These are phyloP conservation scores for Trichomonascaceae sp. DNA, from an alignment of 1,139 yeast genomes.

Conservation along the genomic window DNA sequence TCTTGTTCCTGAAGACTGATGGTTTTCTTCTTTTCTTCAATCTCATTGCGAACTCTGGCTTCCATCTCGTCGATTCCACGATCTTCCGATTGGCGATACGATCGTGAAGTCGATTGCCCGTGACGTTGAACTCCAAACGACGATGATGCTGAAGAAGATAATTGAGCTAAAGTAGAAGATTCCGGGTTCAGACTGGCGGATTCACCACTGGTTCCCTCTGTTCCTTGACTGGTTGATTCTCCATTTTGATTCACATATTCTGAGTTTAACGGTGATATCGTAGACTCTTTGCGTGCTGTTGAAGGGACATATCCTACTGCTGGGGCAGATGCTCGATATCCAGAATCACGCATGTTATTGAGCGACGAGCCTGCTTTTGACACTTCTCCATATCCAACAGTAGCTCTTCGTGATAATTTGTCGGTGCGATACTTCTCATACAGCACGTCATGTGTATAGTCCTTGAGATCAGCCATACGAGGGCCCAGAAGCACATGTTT, in stretches of 20 bases:
- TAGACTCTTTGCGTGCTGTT: background rate
- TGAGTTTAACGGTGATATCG: background rate
- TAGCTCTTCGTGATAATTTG: conserved; percentile 45
- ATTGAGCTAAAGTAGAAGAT: background rate
- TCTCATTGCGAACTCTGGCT: conserved; percentile 79
- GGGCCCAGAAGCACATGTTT: conserved; percentile 76
- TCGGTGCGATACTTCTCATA: conserved; percentile 92
- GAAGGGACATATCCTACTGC: background rate
- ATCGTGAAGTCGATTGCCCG: background rate
- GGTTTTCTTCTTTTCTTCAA: conserved; percentile 77
- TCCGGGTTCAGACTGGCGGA: background rate
- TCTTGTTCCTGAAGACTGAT: conserved; percentile 85
- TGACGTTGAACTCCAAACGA: background rate
- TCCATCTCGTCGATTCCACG: conserved; percentile 20
- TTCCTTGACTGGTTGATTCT: background rate
- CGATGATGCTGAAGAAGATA: background rate
- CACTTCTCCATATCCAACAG: background rate
- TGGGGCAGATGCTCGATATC: background rate
- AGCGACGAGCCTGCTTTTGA: background rate
- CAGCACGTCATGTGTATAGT: conserved; percentile 81
- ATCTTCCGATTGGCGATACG: background rate
- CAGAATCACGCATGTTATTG: background rate
- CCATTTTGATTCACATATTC: background rate
- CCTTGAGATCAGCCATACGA: conserved; percentile 84
- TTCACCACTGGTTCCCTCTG: background rate